Evolutionary conservation across 139 green algal genomes (phyloP).

Genomic region (Chlorella sp.): DNA sequence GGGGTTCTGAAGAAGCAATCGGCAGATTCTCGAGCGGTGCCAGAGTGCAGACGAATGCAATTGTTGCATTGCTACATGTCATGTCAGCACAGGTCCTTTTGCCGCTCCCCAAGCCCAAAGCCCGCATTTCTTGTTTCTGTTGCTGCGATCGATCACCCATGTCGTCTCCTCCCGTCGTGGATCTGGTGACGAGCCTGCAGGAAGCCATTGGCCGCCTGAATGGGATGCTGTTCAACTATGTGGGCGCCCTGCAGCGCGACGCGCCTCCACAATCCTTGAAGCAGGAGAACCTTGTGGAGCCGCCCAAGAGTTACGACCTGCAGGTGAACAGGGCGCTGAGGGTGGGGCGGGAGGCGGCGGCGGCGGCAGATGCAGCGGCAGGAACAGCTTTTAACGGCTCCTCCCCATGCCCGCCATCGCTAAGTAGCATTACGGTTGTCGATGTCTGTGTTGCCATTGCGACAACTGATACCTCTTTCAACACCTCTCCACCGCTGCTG

Average conservation of each 20-base stretch:
- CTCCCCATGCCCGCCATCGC: too few species aligned
- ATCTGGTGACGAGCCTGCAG: conserved; percentile 9
- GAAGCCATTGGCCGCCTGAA: conserved; percentile 31
- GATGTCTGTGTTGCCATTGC: too few species aligned
- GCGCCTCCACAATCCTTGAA: conserved; percentile 21
- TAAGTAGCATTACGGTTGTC: too few species aligned
- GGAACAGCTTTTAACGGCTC: too few species aligned
- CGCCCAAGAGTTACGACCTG: not conserved
- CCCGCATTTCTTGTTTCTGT: not conserved
- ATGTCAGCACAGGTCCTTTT: not conserved
- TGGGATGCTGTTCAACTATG: conserved; percentile 38
- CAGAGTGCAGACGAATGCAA: too few species aligned
- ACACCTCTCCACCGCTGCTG: not conserved
- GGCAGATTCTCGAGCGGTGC: too few species aligned
- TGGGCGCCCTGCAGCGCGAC: conserved; percentile 46
- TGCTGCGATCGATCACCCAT: not conserved
- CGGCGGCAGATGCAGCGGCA: not conserved
- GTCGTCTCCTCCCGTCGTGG: not conserved
- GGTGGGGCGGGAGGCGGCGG: not conserved
- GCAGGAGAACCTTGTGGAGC: conserved; percentile 3
- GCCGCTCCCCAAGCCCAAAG: not conserved
- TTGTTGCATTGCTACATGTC: too few species aligned
- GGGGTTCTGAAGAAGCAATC: not conserved
- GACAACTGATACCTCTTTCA: too few species aligned
- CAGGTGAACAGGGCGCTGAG: not conserved